These are phyloP conservation scores for Aureobasidium sp. DNA, from an alignment of 2,329 filamentous ascomycete species.

Conservation along the genomic window DNA sequence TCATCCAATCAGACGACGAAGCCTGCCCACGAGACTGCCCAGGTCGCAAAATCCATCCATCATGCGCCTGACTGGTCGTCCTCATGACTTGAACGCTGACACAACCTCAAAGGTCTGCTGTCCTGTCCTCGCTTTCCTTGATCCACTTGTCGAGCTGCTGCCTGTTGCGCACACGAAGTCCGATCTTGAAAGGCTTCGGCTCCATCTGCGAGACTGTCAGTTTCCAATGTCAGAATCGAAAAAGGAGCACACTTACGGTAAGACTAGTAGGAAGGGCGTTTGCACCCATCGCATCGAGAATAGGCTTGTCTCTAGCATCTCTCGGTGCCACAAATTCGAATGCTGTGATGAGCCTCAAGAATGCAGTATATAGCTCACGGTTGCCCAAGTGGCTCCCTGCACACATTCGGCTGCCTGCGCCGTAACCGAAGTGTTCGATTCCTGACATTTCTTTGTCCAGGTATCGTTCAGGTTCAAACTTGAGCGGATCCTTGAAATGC, in stretches of 20 bases:
- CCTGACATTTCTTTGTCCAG: conserved; percentile 45
- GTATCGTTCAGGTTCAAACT: conserved; percentile 66
- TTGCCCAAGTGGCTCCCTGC: conserved; percentile 35
- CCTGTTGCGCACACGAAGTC: conserved; percentile 39
- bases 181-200: conserved; percentile 45
- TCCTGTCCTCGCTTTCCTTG: conserved; percentile 40
- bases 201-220: conserved; percentile 38
- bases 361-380: conserved; percentile 39
- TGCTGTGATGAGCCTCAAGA: conserved; percentile 41
- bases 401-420: conserved; percentile 38
- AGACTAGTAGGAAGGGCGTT: conserved; percentile 39
- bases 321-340: conserved; percentile 40
- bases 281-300: conserved; percentile 40
- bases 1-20: not conserved
- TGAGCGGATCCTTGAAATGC: conserved; percentile 58
- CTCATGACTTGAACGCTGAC: not conserved
- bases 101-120: conserved; percentile 31
- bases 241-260: conserved; percentile 12
- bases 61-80: not conserved
- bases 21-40: not conserved
- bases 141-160: conserved; percentile 41
- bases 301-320: conserved; percentile 34
- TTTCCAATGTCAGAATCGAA: not conserved
- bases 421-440: conserved; percentile 44
- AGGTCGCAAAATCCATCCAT: not conserved